Evolutionary conservation across 2,329 filamentous ascomycete genomes (phyloP), one percentile per base, ranked within the genome.

Genomic region (Paraphaeosphaeria minitans): DNA sequence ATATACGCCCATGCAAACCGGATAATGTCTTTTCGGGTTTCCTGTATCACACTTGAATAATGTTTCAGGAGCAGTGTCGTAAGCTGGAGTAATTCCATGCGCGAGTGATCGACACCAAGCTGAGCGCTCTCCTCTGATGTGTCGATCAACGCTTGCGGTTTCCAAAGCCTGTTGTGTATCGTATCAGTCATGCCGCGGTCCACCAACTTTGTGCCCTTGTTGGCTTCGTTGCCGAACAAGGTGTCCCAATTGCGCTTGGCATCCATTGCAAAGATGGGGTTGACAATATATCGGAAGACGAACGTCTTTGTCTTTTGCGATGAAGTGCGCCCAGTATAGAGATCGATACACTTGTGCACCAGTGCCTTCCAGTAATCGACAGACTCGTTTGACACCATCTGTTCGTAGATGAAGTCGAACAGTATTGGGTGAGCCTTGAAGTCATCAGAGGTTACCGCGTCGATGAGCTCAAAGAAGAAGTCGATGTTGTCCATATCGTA

Each of bases 1-100:
- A 99, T 99, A 73, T 97, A 98, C 19, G 93, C 97, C 95, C 95
- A 99, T 3, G 93, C 93, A 77, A 98, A 99, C 78, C 97, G 98
- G 72, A 99, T 99, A 62, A 99, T 94, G 64, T 99, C 95, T 77
- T 99, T 99, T 39, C 96, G 88, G 2, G 92, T 89, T 70, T 98
- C 95, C 66, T 96, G 91, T 1, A 99, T 85, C 55, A 93, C 90
- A 33, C 87, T 86, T 70, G 94, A 88, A 70, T 99, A 92, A 70
- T 98, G 96, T 74, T 99, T 99, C 77, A 99, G 89, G 41, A 99
- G 83, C 81, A 99, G 88, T 0, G 95, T 93, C 6, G 95, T 97
- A 46, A 98, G 85, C 75, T 99, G 96, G 47, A 99, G 85, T 10
- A 97, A 85, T 74, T 99, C 96, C 87, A 98, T 97, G 16, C 95